Conservation (phyloP, 1,284 basidiomycete species). For the Phellopilus nigrolimitatus region DNA sequence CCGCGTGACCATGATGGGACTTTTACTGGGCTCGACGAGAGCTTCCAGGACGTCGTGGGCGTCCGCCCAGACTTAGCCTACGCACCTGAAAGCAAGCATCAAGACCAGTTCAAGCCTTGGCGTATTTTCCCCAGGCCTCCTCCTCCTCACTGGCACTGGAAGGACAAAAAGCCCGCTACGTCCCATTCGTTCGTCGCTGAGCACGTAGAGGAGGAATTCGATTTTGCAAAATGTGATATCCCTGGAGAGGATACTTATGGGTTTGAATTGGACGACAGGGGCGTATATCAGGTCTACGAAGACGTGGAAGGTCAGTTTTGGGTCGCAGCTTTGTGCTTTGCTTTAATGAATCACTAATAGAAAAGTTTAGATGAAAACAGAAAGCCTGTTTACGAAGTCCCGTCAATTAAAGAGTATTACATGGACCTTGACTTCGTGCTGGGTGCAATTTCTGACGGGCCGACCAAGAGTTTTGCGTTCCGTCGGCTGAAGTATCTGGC, state of each 20-base stretch:
- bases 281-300: constrained; percentile 82
- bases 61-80: constrained; percentile 57
- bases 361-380: constrained; percentile 35
- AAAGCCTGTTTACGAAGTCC: constrained; percentile 73
- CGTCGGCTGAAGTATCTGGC: constrained; percentile 88
- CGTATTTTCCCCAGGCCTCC: constrained; percentile 87
- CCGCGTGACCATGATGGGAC: constrained; percentile 82
- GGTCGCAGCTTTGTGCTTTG: constrained; percentile 1
- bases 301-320: constrained; percentile 34
- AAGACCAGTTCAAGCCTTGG: constrained; percentile 57
- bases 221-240: constrained; percentile 64
- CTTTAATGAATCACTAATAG: too few relatives aligned
- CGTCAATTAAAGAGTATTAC: constrained; percentile 91
- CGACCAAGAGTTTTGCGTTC: constrained; percentile 95
- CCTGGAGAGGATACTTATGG: constrained; percentile 56
- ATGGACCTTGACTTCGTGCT: constrained; percentile 92
- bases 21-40: constrained; percentile 59
- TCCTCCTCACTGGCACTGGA: constrained; percentile 91
- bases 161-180: constrained; percentile 46
- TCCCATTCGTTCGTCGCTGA: constrained; percentile 37
- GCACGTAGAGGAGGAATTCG: constrained; percentile 52
- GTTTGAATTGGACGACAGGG: constrained; percentile 78
- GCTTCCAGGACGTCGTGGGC: constrained; percentile 60
- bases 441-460: constrained; percentile 85
- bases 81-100: constrained; percentile 28